These are phyloP conservation scores for Canna indica DNA, from an alignment of 176 grass and related monocot species.

Conservation along the genomic window DNA sequence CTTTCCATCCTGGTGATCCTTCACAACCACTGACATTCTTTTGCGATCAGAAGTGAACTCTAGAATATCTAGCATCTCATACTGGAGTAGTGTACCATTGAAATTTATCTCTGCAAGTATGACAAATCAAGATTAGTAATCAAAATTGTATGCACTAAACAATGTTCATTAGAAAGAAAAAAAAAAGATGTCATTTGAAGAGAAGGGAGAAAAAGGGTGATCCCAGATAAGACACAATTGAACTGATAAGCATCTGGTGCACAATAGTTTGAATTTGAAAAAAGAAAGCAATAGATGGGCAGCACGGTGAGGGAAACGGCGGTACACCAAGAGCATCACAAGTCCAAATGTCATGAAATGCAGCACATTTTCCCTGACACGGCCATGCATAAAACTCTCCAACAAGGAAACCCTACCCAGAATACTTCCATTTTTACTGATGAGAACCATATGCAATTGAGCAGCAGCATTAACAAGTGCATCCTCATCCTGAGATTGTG, in stretches of 20 bases:
- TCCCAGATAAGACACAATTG: not conserved
- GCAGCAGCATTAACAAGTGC: slow-evolving; percentile 77
- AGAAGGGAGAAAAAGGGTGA: not conserved
- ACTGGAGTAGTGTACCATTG: slow-evolving; percentile 41
- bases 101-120: slow-evolving; percentile 57
- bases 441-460: slow-evolving; percentile 67
- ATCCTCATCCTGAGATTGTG: slow-evolving; percentile 96
- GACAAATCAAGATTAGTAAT: not conserved
- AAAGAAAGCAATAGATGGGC: not conserved
- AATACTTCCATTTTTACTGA: slow-evolving; percentile 45
- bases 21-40: slow-evolving; percentile 83
- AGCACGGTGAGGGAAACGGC: slow-evolving; percentile 1
- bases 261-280: slow-evolving; percentile 20
- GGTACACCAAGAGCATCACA: not conserved
- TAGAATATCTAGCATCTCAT: slow-evolving; percentile 61
- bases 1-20: slow-evolving; percentile 44
- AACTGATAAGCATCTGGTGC: not conserved
- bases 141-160: not conserved
- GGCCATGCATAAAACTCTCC: not conserved
- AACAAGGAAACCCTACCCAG: slow-evolving; percentile 31
- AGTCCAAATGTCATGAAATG: not conserved
- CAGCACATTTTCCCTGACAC: not conserved
- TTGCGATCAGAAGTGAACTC: slow-evolving; percentile 97
- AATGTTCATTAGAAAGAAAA: not conserved
- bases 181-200: not conserved